These are phyloP conservation scores for Xylona heveae DNA, from an alignment of 495 filamentous ascomycete genomes.

Conservation along the genomic window DNA sequence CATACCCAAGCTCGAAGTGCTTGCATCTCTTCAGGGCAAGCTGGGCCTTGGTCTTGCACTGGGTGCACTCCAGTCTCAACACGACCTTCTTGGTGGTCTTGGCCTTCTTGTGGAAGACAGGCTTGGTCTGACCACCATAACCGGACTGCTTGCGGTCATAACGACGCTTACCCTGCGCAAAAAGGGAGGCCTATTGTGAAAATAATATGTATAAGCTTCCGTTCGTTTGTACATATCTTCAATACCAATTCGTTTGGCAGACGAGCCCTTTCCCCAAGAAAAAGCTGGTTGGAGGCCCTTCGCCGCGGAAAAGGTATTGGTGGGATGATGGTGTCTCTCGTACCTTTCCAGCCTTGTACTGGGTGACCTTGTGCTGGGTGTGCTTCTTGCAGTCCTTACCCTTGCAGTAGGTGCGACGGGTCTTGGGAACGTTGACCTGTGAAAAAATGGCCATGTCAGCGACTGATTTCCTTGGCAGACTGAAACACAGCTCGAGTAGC, in stretches of 20 bases:
- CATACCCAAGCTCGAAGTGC: constrained; percentile 98
- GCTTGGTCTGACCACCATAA: constrained; percentile 99
- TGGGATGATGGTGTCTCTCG: constrained; percentile 7
- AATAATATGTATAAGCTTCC: too few relatives aligned
- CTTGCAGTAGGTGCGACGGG: constrained; percentile 88
- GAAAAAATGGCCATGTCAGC: too few relatives aligned
- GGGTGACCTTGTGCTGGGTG: constrained; percentile 82
- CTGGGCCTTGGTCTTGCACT: constrained; percentile 97
- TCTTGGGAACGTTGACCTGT: constrained; percentile 80
- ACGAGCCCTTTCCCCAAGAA: too few relatives aligned
- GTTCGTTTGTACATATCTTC: too few relatives aligned
- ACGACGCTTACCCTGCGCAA: constrained; percentile 98
- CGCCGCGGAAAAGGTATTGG: too few relatives aligned
- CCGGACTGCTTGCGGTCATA: constrained; percentile 99
- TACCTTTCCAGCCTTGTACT: constrained; percentile 94
- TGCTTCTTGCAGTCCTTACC: constrained; percentile 86
- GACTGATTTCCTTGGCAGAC: too few relatives aligned
- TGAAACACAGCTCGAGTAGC: too few relatives aligned
- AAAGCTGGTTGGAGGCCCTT: too few relatives aligned
- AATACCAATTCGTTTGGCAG: too few relatives aligned
- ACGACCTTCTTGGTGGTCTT: constrained; percentile 99
- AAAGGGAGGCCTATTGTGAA: constrained; percentile 59
- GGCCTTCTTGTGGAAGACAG: constrained; percentile 99
- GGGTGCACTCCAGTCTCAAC: constrained; percentile 84
- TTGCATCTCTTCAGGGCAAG: constrained; percentile 97